These are phyloP conservation scores for Colletotrichum navitas DNA, from an alignment of 2,329 filamentous ascomycete species.

Conservation along the genomic window DNA sequence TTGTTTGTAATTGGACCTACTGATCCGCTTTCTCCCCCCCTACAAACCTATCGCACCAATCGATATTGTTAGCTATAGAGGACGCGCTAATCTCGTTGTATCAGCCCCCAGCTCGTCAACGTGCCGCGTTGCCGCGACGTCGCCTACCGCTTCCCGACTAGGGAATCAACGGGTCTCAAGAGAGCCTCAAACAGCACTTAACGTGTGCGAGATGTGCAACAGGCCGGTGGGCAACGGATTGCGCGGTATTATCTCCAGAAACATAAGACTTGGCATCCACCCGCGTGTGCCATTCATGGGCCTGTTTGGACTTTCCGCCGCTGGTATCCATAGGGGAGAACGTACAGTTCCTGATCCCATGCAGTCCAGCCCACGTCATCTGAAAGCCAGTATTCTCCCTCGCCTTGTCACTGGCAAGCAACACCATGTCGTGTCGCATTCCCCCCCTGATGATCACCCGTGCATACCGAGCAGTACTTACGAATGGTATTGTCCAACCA, in stretches of 20 bases:
- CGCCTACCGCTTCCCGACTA: too few species aligned
- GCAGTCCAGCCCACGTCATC: conserved; percentile 17
- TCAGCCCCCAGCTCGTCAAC: neutral
- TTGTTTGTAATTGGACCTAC: neutral
- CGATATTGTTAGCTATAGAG: neutral
- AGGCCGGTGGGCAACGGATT: neutral
- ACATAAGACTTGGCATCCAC: conserved; percentile 18
- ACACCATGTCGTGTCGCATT: neutral
- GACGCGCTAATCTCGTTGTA: too few species aligned
- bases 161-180: neutral
- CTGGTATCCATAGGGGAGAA: conserved; percentile 1
- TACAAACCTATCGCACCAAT: neutral
- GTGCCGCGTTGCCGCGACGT: conserved; percentile 8
- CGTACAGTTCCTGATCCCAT: conserved; percentile 29
- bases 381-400: neutral
- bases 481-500: neutral
- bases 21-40: neutral
- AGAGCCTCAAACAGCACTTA: conserved; percentile 15
- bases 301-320: conserved; percentile 24
- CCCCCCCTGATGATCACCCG: conserved; percentile 31
- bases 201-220: conserved; percentile 17
- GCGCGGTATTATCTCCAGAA: conserved; percentile 7
- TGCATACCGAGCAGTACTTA: conserved; percentile 8
- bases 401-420: conserved; percentile 3
- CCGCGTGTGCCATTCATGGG: conserved; percentile 17